Base-by-base conservation (phyloP, 768 basidiomycete species). In the Podaxis mareebaensis region DNA sequence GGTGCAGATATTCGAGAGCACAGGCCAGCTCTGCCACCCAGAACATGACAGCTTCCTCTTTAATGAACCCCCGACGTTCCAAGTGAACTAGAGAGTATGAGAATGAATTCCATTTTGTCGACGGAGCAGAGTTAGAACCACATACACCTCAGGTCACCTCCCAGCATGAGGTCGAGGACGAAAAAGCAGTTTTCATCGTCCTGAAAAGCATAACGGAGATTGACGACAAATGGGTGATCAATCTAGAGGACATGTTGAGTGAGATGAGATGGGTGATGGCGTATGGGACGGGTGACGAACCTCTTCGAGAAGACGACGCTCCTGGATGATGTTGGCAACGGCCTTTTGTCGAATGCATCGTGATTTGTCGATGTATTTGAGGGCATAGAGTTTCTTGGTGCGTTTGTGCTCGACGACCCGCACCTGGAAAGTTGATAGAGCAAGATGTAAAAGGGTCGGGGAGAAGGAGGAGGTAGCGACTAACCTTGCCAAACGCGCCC, bases 121-220 rank as follows among this genome's bases (percentile, higher is more conserved):
- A 64, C 44, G 58, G 52, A 53, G 44, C 42, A 10, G 28, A 62
- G 28, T 38, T 28, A 62, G n/a, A 62, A 56, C 44, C 13, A 77
- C 95, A 71, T 71, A 98, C 90, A 92, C 75, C 96, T 85, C 69
- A 98, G 77, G 76, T 98, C 95, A 11, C 96, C 96, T 33, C 96
- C 96, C 0, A 97, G 80, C 95, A 97, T 97, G 53, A 99, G 84
- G 74, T 99, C 96, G 61, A 98, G 79, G 6, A 98, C 95, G 77
- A 98, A 97, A 82, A 98, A 99, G 70, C 96, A 96, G 74, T 97
- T 96, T 67, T 92, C 89, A 68, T 97, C 96, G 71, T 98, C 96
- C 74, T 99, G 96, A 74, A 99, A 99, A 4, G 96, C 96, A 72
- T 96, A 97, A 40, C 93, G 89, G 68, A 96, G 74, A 75, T 96